A percentile compares a stretch with the other conserved stretches of the same genome.
These are phyloP conservation scores for Asterella californica DNA, from an alignment of 225 moss, liverwort and hornwort genomes.

Conservation along the genomic window DNA sequence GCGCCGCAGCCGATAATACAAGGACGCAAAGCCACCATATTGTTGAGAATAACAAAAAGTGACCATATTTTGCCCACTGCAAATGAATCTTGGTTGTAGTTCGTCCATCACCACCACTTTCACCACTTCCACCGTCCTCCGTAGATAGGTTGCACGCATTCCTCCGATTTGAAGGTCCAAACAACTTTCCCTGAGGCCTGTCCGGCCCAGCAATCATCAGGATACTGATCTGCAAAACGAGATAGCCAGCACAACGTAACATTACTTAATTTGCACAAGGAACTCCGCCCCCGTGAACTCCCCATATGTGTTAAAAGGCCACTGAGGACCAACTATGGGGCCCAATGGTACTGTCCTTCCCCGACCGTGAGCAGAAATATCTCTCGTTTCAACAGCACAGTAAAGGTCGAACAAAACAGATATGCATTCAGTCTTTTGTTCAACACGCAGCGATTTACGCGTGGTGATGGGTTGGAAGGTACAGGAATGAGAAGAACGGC, in stretches of 20 bases:
- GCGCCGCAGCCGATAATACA: slow-evolving; percentile 61
- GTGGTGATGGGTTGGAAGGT: slow-evolving; percentile 8
- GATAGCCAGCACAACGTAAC: neutral
- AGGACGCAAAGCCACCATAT: slow-evolving; percentile 81
- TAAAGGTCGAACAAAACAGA: neutral
- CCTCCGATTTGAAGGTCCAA: slow-evolving; percentile 18
- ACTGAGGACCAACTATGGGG: neutral
- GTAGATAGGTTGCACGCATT: neutral
- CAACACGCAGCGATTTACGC: neutral
- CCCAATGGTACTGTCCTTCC: neutral
- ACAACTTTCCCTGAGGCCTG: slow-evolving; percentile 73
- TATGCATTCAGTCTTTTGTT: neutral
- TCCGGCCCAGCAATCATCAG: slow-evolving; percentile 66
- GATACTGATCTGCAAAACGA: slow-evolving; percentile 58
- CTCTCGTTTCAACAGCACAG: neutral
- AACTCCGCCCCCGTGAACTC: neutral
- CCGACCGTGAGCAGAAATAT: neutral
- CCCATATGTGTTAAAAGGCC: neutral
- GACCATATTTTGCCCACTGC: slow-evolving; percentile 37
- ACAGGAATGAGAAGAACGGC: slow-evolving; percentile 85
- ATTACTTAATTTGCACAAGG: neutral
- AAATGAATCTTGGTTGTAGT: slow-evolving; percentile 3
- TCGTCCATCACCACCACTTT: slow-evolving; percentile 15
- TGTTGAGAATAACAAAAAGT: slow-evolving; percentile 62
- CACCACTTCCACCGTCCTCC: slow-evolving; percentile 28